Evolutionary conservation across 2,329 filamentous ascomycete species (phyloP), one percentile per base, ranked within the genome.

Genomic region (Botrytis elliptica): DNA sequence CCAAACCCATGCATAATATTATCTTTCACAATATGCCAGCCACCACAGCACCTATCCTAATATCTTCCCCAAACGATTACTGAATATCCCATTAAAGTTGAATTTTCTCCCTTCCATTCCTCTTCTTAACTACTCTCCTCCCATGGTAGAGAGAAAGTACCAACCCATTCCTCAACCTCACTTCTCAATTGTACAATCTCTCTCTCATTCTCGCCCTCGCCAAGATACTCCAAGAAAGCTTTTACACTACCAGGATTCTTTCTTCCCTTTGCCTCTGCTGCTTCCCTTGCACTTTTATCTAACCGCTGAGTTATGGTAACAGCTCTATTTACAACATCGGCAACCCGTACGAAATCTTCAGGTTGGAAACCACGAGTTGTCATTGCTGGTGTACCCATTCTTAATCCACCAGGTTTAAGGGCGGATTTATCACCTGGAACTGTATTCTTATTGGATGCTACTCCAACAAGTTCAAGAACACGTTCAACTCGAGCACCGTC

Each of bases 401-500:
- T 92, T 77, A 99, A 88, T 76, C 96, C 96, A 77, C 95, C 95
- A 22, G 96, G 96, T 77, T 95, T 93, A 81, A 99, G 89, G 1
- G 96, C 96, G 0, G 94, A 97, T 82, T 92, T 93, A 84, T 99
- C 96, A 62, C 95, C 96, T 1, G 96, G 96, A 0, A 98, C 95
- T 12, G 96, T 98, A 86, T 99, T 99, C 88, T 99, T 99, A 88
- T 99, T 99, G 82, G 93, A 92, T n/a, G 96, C 96, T 70, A 98
- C 95, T 79, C 95, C 95, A 77, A 97, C 94, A 65, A 97, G 89
- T 83, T 98, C 95, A 38, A 98, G 88, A 25, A 97, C 91, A 65
- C 94, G 91, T 85, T 98, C 95, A 22, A 97, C 94, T 71, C 95
- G 91, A 38, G 92, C 92, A 78, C 95, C 95, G 81, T 99, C 96